Conservation (phyloP, 1,284 basidiomycete genomes). For the Boletus smithii region DNA sequence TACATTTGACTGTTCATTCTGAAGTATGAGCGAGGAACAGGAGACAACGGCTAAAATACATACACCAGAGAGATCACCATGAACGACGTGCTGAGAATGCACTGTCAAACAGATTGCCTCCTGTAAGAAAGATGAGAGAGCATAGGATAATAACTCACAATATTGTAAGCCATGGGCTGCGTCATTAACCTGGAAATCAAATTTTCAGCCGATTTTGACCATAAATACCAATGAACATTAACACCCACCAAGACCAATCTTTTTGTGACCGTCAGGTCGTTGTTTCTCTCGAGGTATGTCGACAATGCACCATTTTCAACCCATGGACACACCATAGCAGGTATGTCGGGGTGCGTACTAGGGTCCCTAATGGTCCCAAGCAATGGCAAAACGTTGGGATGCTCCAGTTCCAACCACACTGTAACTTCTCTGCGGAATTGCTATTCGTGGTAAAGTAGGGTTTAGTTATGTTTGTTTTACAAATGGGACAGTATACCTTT, state of each 20-base stretch:
- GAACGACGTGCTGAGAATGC: neutral
- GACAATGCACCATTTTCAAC: neutral
- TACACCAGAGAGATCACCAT: slow-evolving; percentile 2
- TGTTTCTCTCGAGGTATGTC: neutral
- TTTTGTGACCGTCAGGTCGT: neutral
- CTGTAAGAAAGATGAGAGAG: neutral
- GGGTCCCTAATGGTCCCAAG: neutral
- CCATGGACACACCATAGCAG: slow-evolving; percentile 2
- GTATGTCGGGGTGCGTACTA: neutral
- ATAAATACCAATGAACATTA: neutral
- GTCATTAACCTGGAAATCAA: neutral
- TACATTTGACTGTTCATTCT: neutral
- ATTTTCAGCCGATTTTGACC: too few species aligned
- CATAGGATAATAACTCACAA: neutral
- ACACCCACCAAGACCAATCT: neutral
- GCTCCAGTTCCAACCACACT: neutral
- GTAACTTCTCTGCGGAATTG: neutral
- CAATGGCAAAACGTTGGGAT: neutral
- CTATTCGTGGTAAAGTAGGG: neutral
- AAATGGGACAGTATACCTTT: too few species aligned
- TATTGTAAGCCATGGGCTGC: neutral
- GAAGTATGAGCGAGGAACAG: neutral
- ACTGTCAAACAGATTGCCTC: neutral
- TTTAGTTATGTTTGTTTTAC: too few species aligned
- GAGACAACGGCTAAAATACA: neutral